phyloP scores from a whole-genome alignment of 768 basidiomycete genomes.

The Jaapia argillacea region DNA sequence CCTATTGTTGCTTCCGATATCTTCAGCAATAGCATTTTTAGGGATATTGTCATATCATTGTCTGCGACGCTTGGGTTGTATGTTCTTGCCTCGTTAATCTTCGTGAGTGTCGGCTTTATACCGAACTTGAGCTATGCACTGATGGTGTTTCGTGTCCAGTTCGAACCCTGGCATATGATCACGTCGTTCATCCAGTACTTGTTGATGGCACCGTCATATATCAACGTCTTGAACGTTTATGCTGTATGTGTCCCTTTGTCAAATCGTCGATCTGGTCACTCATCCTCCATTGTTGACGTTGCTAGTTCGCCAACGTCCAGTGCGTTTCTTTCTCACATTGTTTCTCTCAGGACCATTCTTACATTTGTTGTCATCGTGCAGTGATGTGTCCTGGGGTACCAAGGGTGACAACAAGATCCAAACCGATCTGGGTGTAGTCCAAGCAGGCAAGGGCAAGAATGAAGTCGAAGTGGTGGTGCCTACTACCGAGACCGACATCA shows the following conservation, averaged over 20 bases:
- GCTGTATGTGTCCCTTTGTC: slow-evolving; percentile 33
- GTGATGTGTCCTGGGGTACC: slow-evolving; percentile 91
- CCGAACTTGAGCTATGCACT: background rate
- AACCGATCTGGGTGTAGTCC: slow-evolving; percentile 80
- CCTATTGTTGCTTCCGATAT: slow-evolving; percentile 46
- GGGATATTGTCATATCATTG: slow-evolving; percentile 80
- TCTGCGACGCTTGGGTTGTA: slow-evolving; percentile 88
- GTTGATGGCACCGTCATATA: slow-evolving; percentile 89
- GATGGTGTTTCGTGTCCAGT: slow-evolving; percentile 30
- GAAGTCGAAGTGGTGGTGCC: slow-evolving; percentile 85
- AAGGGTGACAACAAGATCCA: slow-evolving; percentile 87
- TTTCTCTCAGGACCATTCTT: background rate
- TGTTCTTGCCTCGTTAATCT: slow-evolving; percentile 69
- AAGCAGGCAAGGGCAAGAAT: slow-evolving; percentile 53
- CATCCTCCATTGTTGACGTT: background rate
- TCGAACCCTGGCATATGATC: slow-evolving; percentile 98
- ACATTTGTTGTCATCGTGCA: slow-evolving; percentile 10
- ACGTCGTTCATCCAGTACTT: slow-evolving; percentile 92
- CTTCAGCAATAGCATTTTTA: slow-evolving; percentile 72
- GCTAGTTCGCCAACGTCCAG: slow-evolving; percentile 80
- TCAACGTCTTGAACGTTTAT: slow-evolving; percentile 88
- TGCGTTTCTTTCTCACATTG: slow-evolving; percentile 12
- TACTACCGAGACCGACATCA: slow-evolving; percentile 80
- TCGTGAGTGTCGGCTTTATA: slow-evolving; percentile 45
- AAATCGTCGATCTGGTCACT: background rate